Percentiles rank a stretch among this genome's conserved stretches.
phyloP scores from a whole-genome alignment of 768 basidiomycete genomes.

The Tylopilus plumbeoviolaceoides region DNA sequence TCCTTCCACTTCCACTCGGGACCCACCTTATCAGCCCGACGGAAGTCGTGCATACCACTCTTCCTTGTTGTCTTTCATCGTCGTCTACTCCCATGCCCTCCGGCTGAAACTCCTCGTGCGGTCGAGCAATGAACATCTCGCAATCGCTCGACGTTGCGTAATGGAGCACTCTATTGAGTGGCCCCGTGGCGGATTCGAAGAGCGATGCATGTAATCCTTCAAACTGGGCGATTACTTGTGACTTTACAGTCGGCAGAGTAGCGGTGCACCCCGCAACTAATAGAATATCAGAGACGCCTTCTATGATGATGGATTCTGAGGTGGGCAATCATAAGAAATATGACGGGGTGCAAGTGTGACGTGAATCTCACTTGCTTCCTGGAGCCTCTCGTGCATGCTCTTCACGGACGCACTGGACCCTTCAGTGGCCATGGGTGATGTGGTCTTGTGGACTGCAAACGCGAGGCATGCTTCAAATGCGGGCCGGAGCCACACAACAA shows the following conservation, averaged over 20 bases:
- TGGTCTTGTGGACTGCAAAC: background rate
- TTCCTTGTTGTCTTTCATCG: no score
- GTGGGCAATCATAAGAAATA: background rate
- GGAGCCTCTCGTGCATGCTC: background rate
- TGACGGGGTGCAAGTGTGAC: background rate
- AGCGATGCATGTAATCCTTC: background rate
- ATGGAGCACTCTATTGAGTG: background rate
- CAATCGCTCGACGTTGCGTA: background rate
- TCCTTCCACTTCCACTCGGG: background rate
- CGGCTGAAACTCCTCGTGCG: background rate
- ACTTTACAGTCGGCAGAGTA: background rate
- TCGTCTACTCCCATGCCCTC: no score
- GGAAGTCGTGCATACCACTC: background rate
- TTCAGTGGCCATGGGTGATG: background rate
- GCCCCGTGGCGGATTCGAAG: background rate
- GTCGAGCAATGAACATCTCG: background rate
- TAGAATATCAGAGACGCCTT: background rate
- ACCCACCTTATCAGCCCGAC: background rate
- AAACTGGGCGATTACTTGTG: background rate
- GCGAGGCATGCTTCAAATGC: background rate
- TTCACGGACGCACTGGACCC: background rate
- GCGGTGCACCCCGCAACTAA: background rate
- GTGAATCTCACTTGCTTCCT: background rate
- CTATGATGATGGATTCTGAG: background rate
- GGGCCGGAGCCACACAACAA: background rate